A percentile compares a stretch with the other conserved stretches of the same genome.
Conservation (phyloP, 2,329 filamentous ascomycete species). For the Pyrenochaeta sp. region DNA sequence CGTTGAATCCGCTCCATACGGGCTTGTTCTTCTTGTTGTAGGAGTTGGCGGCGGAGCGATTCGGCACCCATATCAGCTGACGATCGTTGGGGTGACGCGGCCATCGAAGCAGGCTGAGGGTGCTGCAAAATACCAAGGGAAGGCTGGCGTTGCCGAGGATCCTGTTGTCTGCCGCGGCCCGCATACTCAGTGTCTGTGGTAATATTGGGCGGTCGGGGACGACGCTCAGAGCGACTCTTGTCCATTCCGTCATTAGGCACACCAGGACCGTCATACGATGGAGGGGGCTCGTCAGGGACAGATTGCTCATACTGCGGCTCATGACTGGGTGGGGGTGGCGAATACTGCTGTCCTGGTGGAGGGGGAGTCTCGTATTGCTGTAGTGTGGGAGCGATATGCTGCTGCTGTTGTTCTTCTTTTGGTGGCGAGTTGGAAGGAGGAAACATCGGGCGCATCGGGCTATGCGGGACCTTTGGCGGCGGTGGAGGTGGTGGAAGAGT, state of each 20-base stretch:
- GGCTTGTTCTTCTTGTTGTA: slow-evolving; percentile 44
- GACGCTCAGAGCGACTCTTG: slow-evolving; percentile 38
- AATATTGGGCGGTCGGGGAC: slow-evolving; percentile 41
- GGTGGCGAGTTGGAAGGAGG: slow-evolving; percentile 10
- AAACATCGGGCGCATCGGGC: slow-evolving; percentile 25
- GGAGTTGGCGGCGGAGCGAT: slow-evolving; percentile 44
- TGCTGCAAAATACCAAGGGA: slow-evolving; percentile 48
- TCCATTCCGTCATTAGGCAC: slow-evolving; percentile 41
- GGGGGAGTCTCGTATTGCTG: slow-evolving; percentile 19
- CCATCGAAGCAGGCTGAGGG: slow-evolving; percentile 50
- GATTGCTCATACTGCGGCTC: slow-evolving; percentile 30
- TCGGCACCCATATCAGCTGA: slow-evolving; percentile 48
- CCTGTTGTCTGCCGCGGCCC: slow-evolving; percentile 22
- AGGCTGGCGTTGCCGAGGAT: slow-evolving; percentile 39
- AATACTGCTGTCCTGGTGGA: slow-evolving; percentile 12
- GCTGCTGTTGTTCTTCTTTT: slow-evolving; percentile 18
- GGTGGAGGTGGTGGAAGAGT: slow-evolving; percentile 29
- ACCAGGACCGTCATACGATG: slow-evolving; percentile 44
- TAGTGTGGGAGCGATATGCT: slow-evolving; percentile 1
- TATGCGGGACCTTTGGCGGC: slow-evolving; percentile 34
- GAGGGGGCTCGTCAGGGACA: slow-evolving; percentile 42
- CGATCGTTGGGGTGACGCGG: slow-evolving; percentile 48
- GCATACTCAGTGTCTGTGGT: slow-evolving; percentile 24
- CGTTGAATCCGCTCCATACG: slow-evolving; percentile 42
- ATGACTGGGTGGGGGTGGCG: slow-evolving; percentile 5